phyloP scores from a whole-genome alignment of 768 basidiomycete genomes.

The Brasilioporus rufonigricans region DNA sequence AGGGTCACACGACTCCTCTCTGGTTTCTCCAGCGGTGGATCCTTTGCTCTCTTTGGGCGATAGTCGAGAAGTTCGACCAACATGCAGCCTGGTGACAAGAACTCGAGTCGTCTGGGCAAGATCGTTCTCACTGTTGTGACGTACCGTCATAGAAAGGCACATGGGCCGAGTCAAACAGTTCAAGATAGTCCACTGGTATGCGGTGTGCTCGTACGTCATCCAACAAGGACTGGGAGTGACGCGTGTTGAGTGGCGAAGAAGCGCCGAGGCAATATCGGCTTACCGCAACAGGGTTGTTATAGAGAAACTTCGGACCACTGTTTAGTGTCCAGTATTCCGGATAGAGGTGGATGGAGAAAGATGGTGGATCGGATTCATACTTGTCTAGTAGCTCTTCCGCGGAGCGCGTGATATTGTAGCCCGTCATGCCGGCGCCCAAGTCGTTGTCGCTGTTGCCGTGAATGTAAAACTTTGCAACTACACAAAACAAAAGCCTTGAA shows the following conservation, averaged over 20 bases:
- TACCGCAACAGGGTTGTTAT: conserved; percentile 73
- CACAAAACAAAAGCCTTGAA: no score
- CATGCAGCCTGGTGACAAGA: conserved; percentile 61
- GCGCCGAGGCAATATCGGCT: conserved; percentile 10
- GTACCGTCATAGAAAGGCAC: conserved; percentile 84
- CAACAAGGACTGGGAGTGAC: conserved; percentile 56
- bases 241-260: conserved; percentile 5
- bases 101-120: not conserved
- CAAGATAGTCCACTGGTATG: conserved; percentile 84
- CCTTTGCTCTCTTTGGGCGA: conserved; percentile 55
- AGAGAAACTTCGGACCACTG: conserved; percentile 76
- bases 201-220: conserved; percentile 82
- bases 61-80: conserved; percentile 83
- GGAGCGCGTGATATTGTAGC: conserved; percentile 72
- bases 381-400: conserved; percentile 57
- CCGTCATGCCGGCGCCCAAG: conserved; percentile 47
- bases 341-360: conserved; percentile 76
- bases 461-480: no score
- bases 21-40: conserved; percentile 56
- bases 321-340: conserved; percentile 83
- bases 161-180: conserved; percentile 68
- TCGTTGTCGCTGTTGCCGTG: conserved; percentile 11
- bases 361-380: conserved; percentile 57
- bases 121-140: conserved; percentile 17
- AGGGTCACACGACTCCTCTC: conserved; percentile 70